Conservation (phyloP, 2,329 filamentous ascomycete genomes). For the Ceratocystis harringtonii region DNA sequence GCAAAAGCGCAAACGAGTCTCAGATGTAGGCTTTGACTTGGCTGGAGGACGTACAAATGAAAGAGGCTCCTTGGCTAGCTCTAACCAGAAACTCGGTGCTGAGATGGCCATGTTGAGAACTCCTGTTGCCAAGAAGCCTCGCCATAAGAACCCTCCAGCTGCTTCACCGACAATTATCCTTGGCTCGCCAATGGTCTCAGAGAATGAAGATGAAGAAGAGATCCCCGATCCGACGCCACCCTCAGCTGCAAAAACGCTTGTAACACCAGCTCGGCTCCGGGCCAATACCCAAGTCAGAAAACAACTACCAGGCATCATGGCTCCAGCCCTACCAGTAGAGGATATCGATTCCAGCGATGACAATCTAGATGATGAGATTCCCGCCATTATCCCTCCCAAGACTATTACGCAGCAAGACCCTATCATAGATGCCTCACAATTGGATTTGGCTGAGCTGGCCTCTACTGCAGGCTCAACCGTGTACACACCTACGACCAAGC, state of each 20-base stretch:
- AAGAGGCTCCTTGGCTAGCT: neutral
- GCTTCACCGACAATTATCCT: neutral
- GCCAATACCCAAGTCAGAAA: neutral
- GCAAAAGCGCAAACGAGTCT: neutral
- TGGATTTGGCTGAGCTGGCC: neutral
- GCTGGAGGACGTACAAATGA: neutral
- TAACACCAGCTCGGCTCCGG: neutral
- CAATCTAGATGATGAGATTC: conserved; percentile 10
- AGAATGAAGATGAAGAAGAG: neutral
- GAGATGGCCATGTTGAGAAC: neutral
- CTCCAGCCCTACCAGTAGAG: conserved; percentile 10
- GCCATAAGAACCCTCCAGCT: neutral
- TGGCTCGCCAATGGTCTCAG: conserved; percentile 5
- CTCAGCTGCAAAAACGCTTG: neutral
- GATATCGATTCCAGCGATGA: conserved; percentile 17
- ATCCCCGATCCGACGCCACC: neutral
- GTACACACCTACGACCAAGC: neutral
- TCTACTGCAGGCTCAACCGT: neutral
- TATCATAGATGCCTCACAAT: neutral
- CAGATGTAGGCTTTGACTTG: neutral
- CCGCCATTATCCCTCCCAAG: neutral
- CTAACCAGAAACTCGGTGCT: neutral
- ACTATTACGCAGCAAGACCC: neutral
- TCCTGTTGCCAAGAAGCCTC: neutral
- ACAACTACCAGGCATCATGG: neutral